phyloP scores from a whole-genome alignment of 495 filamentous ascomycete species.

The Podospora pseudoanserina region DNA sequence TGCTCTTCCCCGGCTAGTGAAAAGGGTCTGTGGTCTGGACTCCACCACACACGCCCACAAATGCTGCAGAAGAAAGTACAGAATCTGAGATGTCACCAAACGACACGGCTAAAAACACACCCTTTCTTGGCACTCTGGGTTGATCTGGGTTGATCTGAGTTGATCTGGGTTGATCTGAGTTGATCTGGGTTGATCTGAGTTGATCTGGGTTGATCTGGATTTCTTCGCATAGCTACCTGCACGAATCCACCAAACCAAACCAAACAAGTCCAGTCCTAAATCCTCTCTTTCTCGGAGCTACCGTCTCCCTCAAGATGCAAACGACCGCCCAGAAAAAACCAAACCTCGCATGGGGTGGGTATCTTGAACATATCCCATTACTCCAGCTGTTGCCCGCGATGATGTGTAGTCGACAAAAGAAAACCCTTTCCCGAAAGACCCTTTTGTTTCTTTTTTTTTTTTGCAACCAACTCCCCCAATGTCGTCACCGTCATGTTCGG shows the following conservation, averaged over 20 bases:
- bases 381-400: not conserved
- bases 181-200: not conserved
- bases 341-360: not conserved
- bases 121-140: not conserved
- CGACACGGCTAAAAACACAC: not conserved
- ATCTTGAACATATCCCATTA: not conserved
- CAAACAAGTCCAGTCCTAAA: not conserved
- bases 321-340: not conserved
- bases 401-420: conserved; percentile 1
- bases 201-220: not conserved
- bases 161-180: not conserved
- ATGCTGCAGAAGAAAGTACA: not conserved
- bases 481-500: not conserved
- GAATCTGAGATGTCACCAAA: not conserved
- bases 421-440: not conserved
- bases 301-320: not conserved
- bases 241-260: not conserved
- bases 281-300: no score
- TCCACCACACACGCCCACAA: not conserved
- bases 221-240: not conserved
- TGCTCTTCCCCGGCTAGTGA: no score
- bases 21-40: not conserved
- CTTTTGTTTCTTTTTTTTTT: not conserved
- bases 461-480: not conserved
- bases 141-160: not conserved